phyloP scores from a whole-genome alignment of 2,329 filamentous ascomycete genomes.

The Xylaria sp. region DNA sequence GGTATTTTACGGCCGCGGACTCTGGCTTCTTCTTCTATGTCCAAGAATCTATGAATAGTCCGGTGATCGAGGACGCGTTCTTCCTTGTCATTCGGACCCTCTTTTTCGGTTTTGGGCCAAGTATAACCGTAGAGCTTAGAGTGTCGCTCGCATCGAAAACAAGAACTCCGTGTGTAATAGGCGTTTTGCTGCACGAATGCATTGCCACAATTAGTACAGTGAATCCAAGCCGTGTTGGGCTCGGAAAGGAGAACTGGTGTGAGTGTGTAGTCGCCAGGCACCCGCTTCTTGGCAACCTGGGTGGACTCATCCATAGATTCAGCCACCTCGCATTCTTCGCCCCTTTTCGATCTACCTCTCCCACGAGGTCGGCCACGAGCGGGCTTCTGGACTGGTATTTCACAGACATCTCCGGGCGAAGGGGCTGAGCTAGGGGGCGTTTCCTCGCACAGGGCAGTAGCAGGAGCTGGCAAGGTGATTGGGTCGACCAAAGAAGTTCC shows the following conservation, averaged over 20 bases:
- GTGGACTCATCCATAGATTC: constrained; percentile 42
- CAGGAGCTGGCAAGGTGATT: constrained; percentile 27
- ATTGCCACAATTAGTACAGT: constrained; percentile 83
- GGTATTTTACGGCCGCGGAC: constrained; percentile 56
- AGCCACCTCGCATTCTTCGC: constrained; percentile 46
- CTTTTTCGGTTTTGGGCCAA: constrained; percentile 94
- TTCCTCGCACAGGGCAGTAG: constrained; percentile 24
- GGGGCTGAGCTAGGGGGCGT: constrained; percentile 3
- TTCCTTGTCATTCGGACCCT: constrained; percentile 77
- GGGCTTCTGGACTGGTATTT: constrained; percentile 19
- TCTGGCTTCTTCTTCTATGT: constrained; percentile 72
- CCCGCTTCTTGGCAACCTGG: constrained; percentile 53
- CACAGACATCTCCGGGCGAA: constrained; percentile 3
- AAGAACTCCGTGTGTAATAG: constrained; percentile 85
- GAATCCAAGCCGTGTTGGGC: constrained; percentile 82
- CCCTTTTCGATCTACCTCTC: constrained; percentile 46
- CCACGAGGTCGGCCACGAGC: constrained; percentile 37
- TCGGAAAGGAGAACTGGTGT: constrained; percentile 80
- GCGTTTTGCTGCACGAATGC: constrained; percentile 90
- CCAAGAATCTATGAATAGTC: constrained; percentile 85
- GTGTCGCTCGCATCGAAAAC: constrained; percentile 92
- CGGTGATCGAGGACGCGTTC: constrained; percentile 83
- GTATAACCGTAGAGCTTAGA: constrained; percentile 94
- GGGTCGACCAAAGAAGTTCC: constrained; percentile 24
- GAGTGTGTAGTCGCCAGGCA: constrained; percentile 83